A percentile compares a stretch with the other conserved stretches of the same genome.
phyloP scores from a whole-genome alignment of 1,139 yeast species.

The Sugiyamaella japonica region DNA sequence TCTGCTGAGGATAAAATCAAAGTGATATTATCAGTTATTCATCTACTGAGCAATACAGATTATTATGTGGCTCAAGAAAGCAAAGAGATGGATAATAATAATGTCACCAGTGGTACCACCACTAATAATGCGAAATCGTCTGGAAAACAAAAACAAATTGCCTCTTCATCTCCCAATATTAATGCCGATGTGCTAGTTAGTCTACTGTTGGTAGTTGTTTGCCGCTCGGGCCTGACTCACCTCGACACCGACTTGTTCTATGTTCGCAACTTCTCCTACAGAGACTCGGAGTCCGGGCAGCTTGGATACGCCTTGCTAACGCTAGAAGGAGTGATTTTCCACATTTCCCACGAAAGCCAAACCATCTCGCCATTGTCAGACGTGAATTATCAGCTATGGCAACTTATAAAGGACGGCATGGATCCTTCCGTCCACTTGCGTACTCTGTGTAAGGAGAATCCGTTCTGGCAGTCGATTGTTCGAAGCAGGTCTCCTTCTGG shows the following conservation, averaged over 20 bases:
- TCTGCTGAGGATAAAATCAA: conserved; percentile 57
- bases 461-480: conserved; percentile 46
- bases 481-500: conserved; percentile 61
- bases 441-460: conserved; percentile 7
- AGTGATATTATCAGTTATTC: conserved; percentile 55
- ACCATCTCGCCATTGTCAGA: conserved; percentile 49
- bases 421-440: not conserved
- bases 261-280: conserved; percentile 60
- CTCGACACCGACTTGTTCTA: conserved; percentile 66
- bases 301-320: conserved; percentile 71
- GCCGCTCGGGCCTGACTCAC: conserved; percentile 59
- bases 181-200: conserved; percentile 86
- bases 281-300: conserved; percentile 50
- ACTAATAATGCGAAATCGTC: not conserved
- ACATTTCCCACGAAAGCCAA: conserved; percentile 49
- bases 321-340: conserved; percentile 76
- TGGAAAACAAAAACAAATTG: conserved; percentile 19
- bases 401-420: conserved; percentile 40
- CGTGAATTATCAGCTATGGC: conserved; percentile 57
- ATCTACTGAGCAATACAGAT: conserved; percentile 41
- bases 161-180: conserved; percentile 33
- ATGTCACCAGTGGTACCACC: not conserved
- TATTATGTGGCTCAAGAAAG: not conserved
- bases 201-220: conserved; percentile 66
- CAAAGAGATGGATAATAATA: not conserved